Evolutionary conservation across 805 yeast genomes (phyloP).

Genomic region (Candida khao-thaluensis): DNA sequence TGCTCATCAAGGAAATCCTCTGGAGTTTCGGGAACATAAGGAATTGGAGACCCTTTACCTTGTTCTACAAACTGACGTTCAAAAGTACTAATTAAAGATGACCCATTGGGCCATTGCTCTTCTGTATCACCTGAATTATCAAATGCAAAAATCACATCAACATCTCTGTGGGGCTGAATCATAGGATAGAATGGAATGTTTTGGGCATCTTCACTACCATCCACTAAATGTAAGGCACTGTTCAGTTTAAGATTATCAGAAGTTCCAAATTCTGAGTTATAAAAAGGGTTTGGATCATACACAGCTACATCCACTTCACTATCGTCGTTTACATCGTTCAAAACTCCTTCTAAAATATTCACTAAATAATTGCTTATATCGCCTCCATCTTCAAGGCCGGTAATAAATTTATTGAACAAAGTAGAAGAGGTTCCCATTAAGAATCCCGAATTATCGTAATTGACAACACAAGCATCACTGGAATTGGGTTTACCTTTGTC

Average conservation of each 20-base stretch:
- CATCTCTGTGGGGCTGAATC: slow-evolving; percentile 32
- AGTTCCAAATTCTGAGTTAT: slow-evolving; percentile 19
- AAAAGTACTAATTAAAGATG: slow-evolving; percentile 36
- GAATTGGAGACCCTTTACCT: slow-evolving; percentile 66
- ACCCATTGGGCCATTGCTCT: slow-evolving; percentile 44
- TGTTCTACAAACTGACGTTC: slow-evolving; percentile 36
- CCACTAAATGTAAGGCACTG: slow-evolving; percentile 36
- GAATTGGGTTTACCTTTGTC: slow-evolving; percentile 21
- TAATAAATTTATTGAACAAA: slow-evolving; percentile 34
- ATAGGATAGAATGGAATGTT: slow-evolving; percentile 43
- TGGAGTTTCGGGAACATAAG: slow-evolving; percentile 68
- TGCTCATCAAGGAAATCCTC: slow-evolving; percentile 60
- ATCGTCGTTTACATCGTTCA: slow-evolving; percentile 19
- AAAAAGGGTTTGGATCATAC: slow-evolving; percentile 43
- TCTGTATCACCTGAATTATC: slow-evolving; percentile 43
- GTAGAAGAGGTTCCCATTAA: slow-evolving; percentile 42
- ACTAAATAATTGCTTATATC: slow-evolving; percentile 23
- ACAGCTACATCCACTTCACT: slow-evolving; percentile 37
- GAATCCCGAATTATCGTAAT: slow-evolving; percentile 40
- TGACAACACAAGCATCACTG: slow-evolving; percentile 23
- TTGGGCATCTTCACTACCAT: slow-evolving; percentile 46
- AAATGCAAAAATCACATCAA: slow-evolving; percentile 43
- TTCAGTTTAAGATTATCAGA: slow-evolving; percentile 21
- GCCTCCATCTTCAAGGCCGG: slow-evolving; percentile 15
- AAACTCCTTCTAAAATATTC: slow-evolving; percentile 23